Conservation (phyloP, 805 yeast species). For the Wickerhamiella domercqiae region DNA sequence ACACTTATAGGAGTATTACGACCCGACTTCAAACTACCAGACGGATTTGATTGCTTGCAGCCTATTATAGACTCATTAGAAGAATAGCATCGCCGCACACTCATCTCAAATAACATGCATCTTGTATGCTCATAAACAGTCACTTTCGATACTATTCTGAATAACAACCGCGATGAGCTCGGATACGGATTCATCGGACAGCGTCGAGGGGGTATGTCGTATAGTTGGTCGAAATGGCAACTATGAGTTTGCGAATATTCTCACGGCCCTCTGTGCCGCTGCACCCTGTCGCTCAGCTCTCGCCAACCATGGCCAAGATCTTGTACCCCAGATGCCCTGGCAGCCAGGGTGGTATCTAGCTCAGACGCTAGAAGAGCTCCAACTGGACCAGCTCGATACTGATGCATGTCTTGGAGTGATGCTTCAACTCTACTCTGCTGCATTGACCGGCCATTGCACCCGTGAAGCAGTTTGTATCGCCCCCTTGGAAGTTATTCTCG, state of each 20-base stretch:
- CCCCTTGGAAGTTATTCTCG: too few species aligned
- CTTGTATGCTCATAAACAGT: too few species aligned
- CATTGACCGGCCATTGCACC: background rate
- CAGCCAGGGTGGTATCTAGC: slow-evolving; percentile 9
- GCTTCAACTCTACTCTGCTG: background rate
- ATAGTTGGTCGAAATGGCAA: background rate
- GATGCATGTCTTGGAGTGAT: background rate
- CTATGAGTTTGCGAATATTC: background rate
- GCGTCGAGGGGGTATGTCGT: background rate
- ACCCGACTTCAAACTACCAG: too few species aligned
- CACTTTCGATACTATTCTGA: too few species aligned
- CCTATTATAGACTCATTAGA: too few species aligned
- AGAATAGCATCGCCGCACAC: too few species aligned
- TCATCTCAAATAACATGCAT: too few species aligned
- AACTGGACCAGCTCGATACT: background rate
- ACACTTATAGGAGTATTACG: too few species aligned
- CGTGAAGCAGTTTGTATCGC: too few species aligned
- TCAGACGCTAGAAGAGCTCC: too few species aligned
- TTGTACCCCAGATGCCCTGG: slow-evolving; percentile 3
- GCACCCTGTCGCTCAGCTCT: background rate
- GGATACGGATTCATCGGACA: background rate
- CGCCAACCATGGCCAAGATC: slow-evolving; percentile 8
- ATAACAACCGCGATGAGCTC: background rate
- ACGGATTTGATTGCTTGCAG: too few species aligned
- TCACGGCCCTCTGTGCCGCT: slow-evolving; percentile 7